Evolutionary conservation across 768 basidiomycete genomes (phyloP), one percentile per base, ranked within the genome.

Genomic region (Mycena amicta): DNA sequence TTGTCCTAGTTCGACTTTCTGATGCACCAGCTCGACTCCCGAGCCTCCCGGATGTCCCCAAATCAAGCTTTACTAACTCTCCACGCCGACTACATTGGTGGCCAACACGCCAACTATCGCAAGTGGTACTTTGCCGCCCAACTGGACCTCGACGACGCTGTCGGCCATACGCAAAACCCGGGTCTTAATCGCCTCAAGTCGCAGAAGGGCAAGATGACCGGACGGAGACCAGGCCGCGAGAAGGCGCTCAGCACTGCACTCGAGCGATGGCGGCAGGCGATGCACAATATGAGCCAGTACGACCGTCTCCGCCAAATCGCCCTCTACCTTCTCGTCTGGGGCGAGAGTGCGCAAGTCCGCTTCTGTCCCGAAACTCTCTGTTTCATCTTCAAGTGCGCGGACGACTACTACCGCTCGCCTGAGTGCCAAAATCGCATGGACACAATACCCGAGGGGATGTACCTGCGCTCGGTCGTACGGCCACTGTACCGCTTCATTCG

Each of bases 111-210:
- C 55, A 98, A 98, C 79, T 98, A 98, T 77, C 92, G 97, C 63
- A 98, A 98, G 77, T 98, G 97, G 97, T 99, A 99, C 77, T 99
- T 98, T 74, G 97, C 96, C 40, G 95, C 96, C 20, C 97, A 99
- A 72, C 88, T 99, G 60, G 96, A 98, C 73, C 88, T 98, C 43
- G 97, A 99, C 73, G 97, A 99, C 67, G 96, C 95, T 53, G 88
- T 98, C 56, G 97, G 96, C 33, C 86, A 91, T 54, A 83, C 84
- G 5, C 93, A 97, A 68, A 98, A 97, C 72, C 93, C 93, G 0
- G 95, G 95, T 57, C 80, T 97, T 8, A 84, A 83, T 50, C 88
- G 93, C 11, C 82, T 95, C 28, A 83, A 86, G 61, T 91, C 92
- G 3, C 86, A 89, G 59, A 77, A 80, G 25, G 73, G 70, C 71